phyloP scores from a whole-genome alignment of 306 rosid genomes.

The Ormosia emarginata region DNA sequence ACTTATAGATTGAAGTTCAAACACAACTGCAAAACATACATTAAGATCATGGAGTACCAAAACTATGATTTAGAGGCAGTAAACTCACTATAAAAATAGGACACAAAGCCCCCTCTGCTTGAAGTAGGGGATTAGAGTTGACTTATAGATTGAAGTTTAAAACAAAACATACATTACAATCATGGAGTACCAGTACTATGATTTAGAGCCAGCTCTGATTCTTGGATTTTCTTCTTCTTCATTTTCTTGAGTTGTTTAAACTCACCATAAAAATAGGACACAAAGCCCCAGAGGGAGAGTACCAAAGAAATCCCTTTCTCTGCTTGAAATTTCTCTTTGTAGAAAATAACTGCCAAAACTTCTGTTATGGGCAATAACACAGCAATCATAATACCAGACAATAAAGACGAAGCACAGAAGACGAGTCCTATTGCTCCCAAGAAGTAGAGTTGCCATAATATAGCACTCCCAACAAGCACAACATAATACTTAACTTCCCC shows the following conservation, averaged over 20 bases:
- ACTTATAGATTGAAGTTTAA: too few relatives aligned
- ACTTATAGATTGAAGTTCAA: neutral
- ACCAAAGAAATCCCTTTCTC: neutral
- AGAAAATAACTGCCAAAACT: neutral
- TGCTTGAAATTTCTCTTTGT: neutral
- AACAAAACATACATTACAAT: too few relatives aligned
- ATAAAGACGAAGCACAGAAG: neutral
- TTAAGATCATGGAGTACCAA: too few relatives aligned
- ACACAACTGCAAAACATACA: neutral
- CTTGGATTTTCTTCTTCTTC: neutral
- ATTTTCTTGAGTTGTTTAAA: neutral
- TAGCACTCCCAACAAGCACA: neutral
- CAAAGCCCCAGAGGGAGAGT: neutral
- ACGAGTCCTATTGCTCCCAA: neutral
- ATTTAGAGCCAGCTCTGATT: neutral
- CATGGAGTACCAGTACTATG: neutral
- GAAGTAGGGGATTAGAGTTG: too few relatives aligned
- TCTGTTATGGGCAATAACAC: neutral
- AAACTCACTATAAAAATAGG: neutral
- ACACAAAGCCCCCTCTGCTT: neutral
- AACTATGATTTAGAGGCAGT: too few relatives aligned
- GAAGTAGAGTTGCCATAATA: neutral
- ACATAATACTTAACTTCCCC: neutral
- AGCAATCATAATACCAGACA: neutral
- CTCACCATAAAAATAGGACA: neutral